phyloP scores from a whole-genome alignment of 768 basidiomycete species.

The Hygrocybe punicea region DNA sequence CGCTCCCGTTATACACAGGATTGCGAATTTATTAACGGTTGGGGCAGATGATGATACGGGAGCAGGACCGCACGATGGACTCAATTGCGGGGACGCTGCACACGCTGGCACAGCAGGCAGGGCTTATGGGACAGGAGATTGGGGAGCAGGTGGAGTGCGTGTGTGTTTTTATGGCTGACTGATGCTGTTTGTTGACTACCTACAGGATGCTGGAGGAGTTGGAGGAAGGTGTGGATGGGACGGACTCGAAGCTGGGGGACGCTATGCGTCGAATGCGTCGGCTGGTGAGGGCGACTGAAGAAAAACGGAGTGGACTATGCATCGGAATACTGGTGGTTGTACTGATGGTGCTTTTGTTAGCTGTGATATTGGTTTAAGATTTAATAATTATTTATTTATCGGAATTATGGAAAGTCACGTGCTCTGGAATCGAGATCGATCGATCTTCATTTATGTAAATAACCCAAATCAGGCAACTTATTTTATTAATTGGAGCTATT shows the following conservation, averaged over 20 bases:
- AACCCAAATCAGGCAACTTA: too few relatives aligned
- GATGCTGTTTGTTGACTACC: neutral
- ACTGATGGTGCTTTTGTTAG: constrained; percentile 69
- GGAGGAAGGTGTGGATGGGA: constrained; percentile 65
- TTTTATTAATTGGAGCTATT: neutral
- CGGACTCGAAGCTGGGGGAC: constrained; percentile 59
- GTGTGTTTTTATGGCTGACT: neutral
- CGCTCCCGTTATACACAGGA: neutral
- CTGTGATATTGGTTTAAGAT: constrained; percentile 62
- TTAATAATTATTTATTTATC: constrained; percentile 1
- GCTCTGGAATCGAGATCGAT: neutral
- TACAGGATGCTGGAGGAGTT: constrained; percentile 77
- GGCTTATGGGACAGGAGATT: constrained; percentile 92
- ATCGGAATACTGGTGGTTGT: constrained; percentile 81
- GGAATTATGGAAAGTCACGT: neutral
- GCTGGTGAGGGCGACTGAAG: constrained; percentile 86
- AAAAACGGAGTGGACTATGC: constrained; percentile 88
- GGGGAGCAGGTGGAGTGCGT: constrained; percentile 83
- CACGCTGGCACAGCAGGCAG: constrained; percentile 86
- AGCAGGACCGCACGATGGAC: constrained; percentile 88
- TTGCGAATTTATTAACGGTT: neutral
- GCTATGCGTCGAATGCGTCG: constrained; percentile 70
- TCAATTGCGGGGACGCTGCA: constrained; percentile 82
- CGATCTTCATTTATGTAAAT: too few relatives aligned
- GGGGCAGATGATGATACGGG: constrained; percentile 71